Base-by-base conservation (phyloP, 495 filamentous ascomycete genomes). In the Aspergillus ostianus region DNA sequence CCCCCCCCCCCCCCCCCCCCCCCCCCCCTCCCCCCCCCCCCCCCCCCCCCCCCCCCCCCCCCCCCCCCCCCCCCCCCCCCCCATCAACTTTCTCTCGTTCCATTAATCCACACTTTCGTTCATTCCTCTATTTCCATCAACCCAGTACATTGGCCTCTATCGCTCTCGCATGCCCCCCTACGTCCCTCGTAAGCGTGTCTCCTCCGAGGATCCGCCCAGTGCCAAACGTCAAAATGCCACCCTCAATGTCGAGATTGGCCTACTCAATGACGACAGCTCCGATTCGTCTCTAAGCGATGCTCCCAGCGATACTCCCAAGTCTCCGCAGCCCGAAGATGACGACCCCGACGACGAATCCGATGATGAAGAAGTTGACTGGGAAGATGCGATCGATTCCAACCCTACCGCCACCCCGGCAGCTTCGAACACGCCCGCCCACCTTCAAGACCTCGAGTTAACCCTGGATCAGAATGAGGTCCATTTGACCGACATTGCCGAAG, bases 281-380 rank as follows among this genome's bases (percentile, higher is more conserved):
- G 80, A 84, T 50, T 86, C 82, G 7, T 87, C 85, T 0, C 72
- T 90, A 18, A 90, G 87, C 41, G 89, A 92, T 57, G 78, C 72
- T 56, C 79, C 65, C 57, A 71, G 62, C 61, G 58, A 61, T 54
- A 41, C 46, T 23, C 29, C 26, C 29, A 72, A 68, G 55, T 57
- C 49, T 18, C 51, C 32, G 19, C 26, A 47, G 19, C 20, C 47
- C n/a, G 53, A 66, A 18, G 49, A 66, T 50, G 70, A 83, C 1
- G 79, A 82, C 0, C 78, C 77, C 13, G 80, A 85, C 3, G 85
- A 85, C 2, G 82, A 84, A 0, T 80, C 78, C 6, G 81, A 87
- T 0, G 86, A 93, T 6, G 81, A 87, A 0, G 86, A 92, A 47
- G 80, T 91, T 54, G 90, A 95, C 62, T 97, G 94, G 80, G 93